phyloP scores from a whole-genome alignment of 371 early-diverging fungal species.

The Haplosporangium sp. region DNA sequence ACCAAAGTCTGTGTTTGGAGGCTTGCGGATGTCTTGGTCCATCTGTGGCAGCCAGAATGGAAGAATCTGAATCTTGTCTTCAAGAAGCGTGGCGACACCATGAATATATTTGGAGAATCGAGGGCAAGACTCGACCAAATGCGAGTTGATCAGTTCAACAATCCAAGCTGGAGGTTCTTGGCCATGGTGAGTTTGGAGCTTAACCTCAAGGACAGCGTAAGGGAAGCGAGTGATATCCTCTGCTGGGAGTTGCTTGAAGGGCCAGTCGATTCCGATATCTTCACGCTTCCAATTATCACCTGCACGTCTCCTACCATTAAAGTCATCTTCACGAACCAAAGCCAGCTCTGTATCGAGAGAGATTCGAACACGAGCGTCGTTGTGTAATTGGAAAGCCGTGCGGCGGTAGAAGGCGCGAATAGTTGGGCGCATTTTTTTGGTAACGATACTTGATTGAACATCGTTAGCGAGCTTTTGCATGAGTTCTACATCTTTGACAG shows the following conservation, averaged over 20 bases:
- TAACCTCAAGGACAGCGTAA: conserved; percentile 98
- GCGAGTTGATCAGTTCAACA: conserved; percentile 83
- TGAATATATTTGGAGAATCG: conserved; percentile 99
- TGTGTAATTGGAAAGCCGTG: conserved; percentile 98
- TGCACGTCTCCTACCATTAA: conserved; percentile 71
- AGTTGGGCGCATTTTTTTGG: conserved; percentile 85
- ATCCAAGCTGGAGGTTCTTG: conserved; percentile 95
- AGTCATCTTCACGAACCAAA: conserved; percentile 97
- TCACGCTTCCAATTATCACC: conserved; percentile 91
- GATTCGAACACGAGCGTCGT: conserved; percentile 93
- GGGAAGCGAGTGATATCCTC: conserved; percentile 93
- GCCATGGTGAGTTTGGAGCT: conserved; percentile 89
- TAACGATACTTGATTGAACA: conserved; percentile 81
- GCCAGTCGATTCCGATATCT: conserved; percentile 90
- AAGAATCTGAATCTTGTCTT: conserved; percentile 85
- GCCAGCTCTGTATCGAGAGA: conserved; percentile 97
- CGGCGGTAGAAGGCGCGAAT: conserved; percentile 96
- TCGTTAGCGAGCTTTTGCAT: conserved; percentile 87
- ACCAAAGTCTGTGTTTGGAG: conserved; percentile 66
- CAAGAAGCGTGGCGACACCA: conserved; percentile 92
- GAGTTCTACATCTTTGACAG: conserved; percentile 85
- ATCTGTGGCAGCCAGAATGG: conserved; percentile 99
- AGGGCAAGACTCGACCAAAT: conserved; percentile 96
- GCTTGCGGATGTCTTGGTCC: conserved; percentile 89
- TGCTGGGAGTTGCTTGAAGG: conserved; percentile 84